These are phyloP conservation scores for Alternaria angustiovoidea DNA, from an alignment of 2,329 filamentous ascomycete species.

Conservation along the genomic window DNA sequence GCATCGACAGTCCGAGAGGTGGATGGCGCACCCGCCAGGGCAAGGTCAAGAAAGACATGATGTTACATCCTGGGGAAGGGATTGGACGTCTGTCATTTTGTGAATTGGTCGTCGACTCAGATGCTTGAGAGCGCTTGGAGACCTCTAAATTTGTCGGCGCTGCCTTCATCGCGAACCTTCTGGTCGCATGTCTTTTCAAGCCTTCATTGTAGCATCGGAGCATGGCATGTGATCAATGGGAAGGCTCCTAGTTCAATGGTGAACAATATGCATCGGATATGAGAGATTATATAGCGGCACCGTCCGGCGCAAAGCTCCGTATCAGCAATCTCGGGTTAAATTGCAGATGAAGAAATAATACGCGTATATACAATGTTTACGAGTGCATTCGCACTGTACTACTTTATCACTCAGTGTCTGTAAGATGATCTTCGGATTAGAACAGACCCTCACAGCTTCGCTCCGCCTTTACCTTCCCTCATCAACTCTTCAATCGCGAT, in stretches of 20 bases:
- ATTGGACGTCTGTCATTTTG: conserved; percentile 9
- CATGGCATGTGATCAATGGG: not conserved
- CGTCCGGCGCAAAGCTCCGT: not conserved
- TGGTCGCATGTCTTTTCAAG: not conserved
- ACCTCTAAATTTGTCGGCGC: not conserved
- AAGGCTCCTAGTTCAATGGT: not conserved
- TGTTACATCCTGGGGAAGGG: conserved; percentile 19
- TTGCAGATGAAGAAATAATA: not conserved
- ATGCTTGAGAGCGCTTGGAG: not conserved
- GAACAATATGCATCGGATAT: not conserved
- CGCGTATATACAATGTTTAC: not conserved
- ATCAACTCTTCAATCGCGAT: conserved; percentile 45
- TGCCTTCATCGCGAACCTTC: not conserved
- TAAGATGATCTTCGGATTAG: too few relatives aligned
- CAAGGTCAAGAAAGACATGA: not conserved
- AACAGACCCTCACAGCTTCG: conserved; percentile 14
- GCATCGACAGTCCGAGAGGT: conserved; percentile 10
- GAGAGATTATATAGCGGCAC: not conserved
- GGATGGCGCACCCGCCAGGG: conserved; percentile 1
- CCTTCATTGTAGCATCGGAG: not conserved
- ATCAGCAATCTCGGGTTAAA: not conserved
- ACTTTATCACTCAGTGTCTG: not conserved
- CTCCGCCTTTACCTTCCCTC: conserved; percentile 7
- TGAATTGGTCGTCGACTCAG: conserved; percentile 6
- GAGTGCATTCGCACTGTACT: not conserved